Evolutionary conservation across 148 eudicot species (phyloP), one percentile per base, ranked within the genome.

Genomic region (Mesembryanthemum crystallinum): DNA sequence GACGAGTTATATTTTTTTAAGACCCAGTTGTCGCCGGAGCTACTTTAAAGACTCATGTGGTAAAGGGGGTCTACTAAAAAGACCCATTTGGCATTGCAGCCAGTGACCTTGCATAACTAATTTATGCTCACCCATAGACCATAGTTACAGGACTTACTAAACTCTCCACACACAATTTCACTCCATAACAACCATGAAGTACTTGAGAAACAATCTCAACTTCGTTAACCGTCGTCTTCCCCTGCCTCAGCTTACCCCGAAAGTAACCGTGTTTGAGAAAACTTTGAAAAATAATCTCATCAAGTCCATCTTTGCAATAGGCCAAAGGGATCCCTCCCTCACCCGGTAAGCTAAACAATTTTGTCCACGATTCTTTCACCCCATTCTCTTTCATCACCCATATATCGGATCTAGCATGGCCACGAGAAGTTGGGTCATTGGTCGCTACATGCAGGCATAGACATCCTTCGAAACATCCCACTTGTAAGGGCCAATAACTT

Each of bases 321-420:
- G 52, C 20, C 20, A 67, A 12, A 1, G 54, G 71, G 30, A 42
- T 18, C 42, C 21, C 54, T 6, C 10, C 23, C n/a, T 30, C 67
- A 15, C n/a, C 10, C 13, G 23, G 12, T 17, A 17, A 29, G 5
- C 35, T 1, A 5, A 30, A 30, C 68, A 64, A 20, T 8, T 35
- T 64, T 18, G 25, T 64, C 45, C 45, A 64, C 8, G 64, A 23
- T 2, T 72, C 61, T 8, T 29, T 24, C 21, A 35, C 27, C 3
- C 61, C 67, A 30, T 73, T 45, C 29, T 73, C 69, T 3, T 32
- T 75, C 77, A 75, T 75, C 13, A 75, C 32, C 77, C 77, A 75
- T 15, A 75, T 30, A n/a, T 75, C 71, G 0, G 58, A 29, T 37
- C 7, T 23, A 21, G 7, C 8, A 0, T 18, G 10, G 5, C 25